Percentiles rank a stretch among this genome's conserved stretches.
phyloP scores from a whole-genome alignment of 768 basidiomycete genomes.

The Lactarius hengduanensis region DNA sequence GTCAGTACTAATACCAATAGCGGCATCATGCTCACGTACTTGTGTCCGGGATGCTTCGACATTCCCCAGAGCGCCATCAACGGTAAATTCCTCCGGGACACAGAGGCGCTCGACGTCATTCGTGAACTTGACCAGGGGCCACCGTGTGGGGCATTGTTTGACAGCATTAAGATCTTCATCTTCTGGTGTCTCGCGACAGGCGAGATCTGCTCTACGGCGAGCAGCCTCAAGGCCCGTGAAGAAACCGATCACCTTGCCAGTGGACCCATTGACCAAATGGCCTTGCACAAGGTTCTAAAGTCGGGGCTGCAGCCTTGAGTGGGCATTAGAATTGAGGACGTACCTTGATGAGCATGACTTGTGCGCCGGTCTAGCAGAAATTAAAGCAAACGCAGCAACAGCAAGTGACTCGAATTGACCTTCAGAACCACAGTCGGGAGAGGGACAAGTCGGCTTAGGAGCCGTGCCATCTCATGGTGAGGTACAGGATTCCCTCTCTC shows the following conservation, averaged over 20 bases:
- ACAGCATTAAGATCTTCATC: neutral
- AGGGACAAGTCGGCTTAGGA: conserved; percentile 61
- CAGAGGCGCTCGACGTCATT: conserved; percentile 47
- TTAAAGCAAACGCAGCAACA: neutral
- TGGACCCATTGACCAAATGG: conserved; percentile 65
- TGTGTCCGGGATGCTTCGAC: conserved; percentile 61
- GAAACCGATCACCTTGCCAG: conserved; percentile 56
- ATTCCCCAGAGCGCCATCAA: conserved; percentile 56
- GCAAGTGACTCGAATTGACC: conserved; percentile 34
- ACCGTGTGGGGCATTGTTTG: conserved; percentile 32
- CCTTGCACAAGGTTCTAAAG: conserved; percentile 67
- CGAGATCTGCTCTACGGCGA: conserved; percentile 25
- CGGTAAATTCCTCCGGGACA: conserved; percentile 59
- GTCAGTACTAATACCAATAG: neutral
- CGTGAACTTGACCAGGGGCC: conserved; percentile 63
- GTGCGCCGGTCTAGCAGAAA: conserved; percentile 60
- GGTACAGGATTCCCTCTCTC: conserved; percentile 40
- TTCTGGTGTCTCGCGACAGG: neutral
- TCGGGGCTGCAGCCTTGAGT: neutral
- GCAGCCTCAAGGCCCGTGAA: conserved; percentile 47
- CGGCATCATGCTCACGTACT: conserved; percentile 37
- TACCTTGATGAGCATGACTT: conserved; percentile 83
- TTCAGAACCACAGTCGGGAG: conserved; percentile 39
- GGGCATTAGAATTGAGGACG: neutral
- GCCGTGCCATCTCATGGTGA: conserved; percentile 40